Evolutionary conservation across 1,284 basidiomycete genomes (phyloP).

Genomic region (Cryptococcus deneoformans): DNA sequence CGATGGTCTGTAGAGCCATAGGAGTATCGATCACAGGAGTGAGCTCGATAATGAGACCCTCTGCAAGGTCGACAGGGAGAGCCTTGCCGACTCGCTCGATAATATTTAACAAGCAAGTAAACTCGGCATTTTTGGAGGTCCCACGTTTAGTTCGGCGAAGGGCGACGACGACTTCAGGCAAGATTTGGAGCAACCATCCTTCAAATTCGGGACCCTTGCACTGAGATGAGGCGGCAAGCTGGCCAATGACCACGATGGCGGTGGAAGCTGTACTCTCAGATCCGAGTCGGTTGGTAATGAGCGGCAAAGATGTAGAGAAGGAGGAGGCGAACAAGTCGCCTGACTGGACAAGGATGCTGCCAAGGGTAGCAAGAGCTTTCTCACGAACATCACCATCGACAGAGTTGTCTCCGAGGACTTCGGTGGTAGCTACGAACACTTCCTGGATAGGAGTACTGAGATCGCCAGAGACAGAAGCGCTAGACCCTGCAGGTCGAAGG

Average conservation of each 20-base stretch:
- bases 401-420: constrained; percentile 70
- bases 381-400: constrained; percentile 89
- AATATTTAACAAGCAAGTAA: constrained; percentile 65
- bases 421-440: constrained; percentile 71
- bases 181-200: constrained; percentile 72
- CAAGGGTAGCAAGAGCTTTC: constrained; percentile 76
- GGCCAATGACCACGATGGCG: constrained; percentile 52
- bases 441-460: constrained; percentile 57
- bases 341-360: constrained; percentile 80
- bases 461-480: constrained; percentile 33
- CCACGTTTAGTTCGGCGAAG: constrained; percentile 74
- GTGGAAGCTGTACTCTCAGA: constrained; percentile 55
- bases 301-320: constrained; percentile 53
- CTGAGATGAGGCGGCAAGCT: constrained; percentile 50
- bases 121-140: constrained; percentile 75
- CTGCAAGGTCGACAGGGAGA: constrained; percentile 62
- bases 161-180: constrained; percentile 73
- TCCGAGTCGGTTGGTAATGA: constrained; percentile 73
- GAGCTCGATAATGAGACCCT: constrained; percentile 67
- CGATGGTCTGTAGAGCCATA: constrained; percentile 66
- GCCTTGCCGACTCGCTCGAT: constrained; percentile 55
- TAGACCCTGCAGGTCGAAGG: constrained; percentile 41
- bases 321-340: constrained; percentile 59
- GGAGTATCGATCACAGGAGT: constrained; percentile 74
- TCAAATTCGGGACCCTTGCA: constrained; percentile 54